Conservation (phyloP, 2,329 filamentous ascomycete species). For the Fusarium sp. region DNA sequence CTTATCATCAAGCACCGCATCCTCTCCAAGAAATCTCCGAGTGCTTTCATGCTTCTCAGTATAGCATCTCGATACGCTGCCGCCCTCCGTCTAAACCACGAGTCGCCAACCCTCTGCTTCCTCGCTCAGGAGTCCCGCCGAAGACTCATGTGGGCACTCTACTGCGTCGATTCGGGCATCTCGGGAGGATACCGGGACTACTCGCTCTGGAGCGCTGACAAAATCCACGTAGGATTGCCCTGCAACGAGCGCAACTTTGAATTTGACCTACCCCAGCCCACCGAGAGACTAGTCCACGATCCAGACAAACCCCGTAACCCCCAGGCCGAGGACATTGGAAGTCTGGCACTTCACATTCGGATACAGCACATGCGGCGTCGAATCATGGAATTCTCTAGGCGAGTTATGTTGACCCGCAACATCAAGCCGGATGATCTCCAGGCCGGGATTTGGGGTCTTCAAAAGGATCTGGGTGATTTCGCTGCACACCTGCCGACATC, state of each 20-base stretch:
- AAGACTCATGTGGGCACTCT: constrained; percentile 59
- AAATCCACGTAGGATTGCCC: constrained; percentile 56
- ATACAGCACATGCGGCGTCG: constrained; percentile 66
- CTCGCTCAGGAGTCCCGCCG: constrained; percentile 57
- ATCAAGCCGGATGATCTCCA: constrained; percentile 58
- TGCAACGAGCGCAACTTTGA: constrained; percentile 63
- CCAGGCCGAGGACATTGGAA: constrained; percentile 64
- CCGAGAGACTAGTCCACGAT: constrained; percentile 62
- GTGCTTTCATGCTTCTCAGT: constrained; percentile 59
- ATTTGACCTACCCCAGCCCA: constrained; percentile 67
- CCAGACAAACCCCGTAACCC: constrained; percentile 52
- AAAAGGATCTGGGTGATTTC: constrained; percentile 64
- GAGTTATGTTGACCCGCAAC: constrained; percentile 51
- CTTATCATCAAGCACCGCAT: constrained; percentile 60
- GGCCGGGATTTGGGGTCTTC: constrained; percentile 57
- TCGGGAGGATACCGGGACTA: constrained; percentile 59
- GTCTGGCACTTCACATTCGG: constrained; percentile 67
- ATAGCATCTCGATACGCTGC: constrained; percentile 58
- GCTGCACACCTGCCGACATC: constrained; percentile 65
- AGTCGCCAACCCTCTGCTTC: constrained; percentile 54
- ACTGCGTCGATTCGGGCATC: constrained; percentile 56
- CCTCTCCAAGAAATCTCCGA: constrained; percentile 57
- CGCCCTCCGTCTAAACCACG: constrained; percentile 58
- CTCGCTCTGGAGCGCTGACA: constrained; percentile 56
- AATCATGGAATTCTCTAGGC: constrained; percentile 66